These are phyloP conservation scores for Cryomyces minteri DNA, from an alignment of 495 filamentous ascomycete species.

Conservation along the genomic window DNA sequence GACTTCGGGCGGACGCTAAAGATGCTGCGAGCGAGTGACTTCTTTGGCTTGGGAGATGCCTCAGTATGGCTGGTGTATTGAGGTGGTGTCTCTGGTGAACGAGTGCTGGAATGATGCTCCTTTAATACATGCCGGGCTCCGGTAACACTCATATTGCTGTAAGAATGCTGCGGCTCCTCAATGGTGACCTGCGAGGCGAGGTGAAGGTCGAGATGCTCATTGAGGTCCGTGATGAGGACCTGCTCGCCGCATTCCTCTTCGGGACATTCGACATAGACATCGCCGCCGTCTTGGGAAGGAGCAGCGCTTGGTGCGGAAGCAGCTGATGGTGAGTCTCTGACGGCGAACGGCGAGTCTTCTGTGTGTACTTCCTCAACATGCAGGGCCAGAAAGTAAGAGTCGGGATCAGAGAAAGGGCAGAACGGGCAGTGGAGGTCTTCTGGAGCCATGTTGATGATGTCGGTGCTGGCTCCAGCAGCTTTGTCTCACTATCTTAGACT, in stretches of 20 bases:
- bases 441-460: not conserved
- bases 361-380: conserved; percentile 41
- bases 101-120: too few species aligned
- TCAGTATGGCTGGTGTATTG: too few species aligned
- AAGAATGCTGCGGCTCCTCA: conserved; percentile 18
- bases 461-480: too few species aligned
- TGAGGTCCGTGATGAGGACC: conserved; percentile 38
- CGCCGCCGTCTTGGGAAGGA: conserved; percentile 16
- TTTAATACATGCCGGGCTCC: too few species aligned
- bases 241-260: conserved; percentile 54
- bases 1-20: too few species aligned
- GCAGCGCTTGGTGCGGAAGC: conserved; percentile 2
- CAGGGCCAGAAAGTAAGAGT: conserved; percentile 29
- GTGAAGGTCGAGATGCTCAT: conserved; percentile 62
- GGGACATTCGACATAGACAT: conserved; percentile 46
- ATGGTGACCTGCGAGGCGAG: conserved; percentile 34
- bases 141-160: too few species aligned
- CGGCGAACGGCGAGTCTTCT: conserved; percentile 25
- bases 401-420: conserved; percentile 33
- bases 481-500: too few species aligned
- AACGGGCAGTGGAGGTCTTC: conserved; percentile 26
- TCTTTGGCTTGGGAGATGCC: too few species aligned
- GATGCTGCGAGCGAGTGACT: too few species aligned
- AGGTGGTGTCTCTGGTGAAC: too few species aligned
- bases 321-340: not conserved